phyloP scores from a whole-genome alignment of 257 asterid genomes.

The Mitragyna speciosa region DNA sequence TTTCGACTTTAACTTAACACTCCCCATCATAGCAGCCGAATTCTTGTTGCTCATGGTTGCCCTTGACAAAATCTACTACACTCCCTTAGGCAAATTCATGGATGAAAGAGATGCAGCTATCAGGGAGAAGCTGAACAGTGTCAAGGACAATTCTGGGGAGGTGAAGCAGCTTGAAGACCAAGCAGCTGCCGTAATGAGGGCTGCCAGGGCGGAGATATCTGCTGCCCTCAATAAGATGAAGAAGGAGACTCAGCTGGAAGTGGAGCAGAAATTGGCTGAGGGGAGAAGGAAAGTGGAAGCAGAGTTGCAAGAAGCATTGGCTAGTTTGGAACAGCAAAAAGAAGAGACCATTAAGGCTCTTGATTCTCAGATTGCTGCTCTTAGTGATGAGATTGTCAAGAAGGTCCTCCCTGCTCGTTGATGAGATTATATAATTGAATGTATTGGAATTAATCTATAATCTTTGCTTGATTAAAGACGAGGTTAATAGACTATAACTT shows the following conservation, averaged over 20 bases:
- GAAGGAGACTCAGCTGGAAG: conserved; percentile 86
- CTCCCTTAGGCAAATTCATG: conserved; percentile 88
- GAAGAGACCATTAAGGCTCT: conserved; percentile 73
- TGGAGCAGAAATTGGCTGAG: conserved; percentile 72
- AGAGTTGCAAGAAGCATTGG: conserved; percentile 82
- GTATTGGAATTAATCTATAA: neutral
- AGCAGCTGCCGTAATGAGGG: conserved; percentile 75
- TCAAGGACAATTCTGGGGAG: conserved; percentile 81
- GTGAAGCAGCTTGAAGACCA: conserved; percentile 86
- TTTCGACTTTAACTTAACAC: conserved; percentile 85
- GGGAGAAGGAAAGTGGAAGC: conserved; percentile 83
- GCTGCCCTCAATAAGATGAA: conserved; percentile 90
- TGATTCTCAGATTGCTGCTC: conserved; percentile 77
- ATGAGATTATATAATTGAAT: conserved; percentile 10
- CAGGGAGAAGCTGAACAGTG: conserved; percentile 68
- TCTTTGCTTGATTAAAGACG: neutral
- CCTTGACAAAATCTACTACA: conserved; percentile 78
- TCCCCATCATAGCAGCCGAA: conserved; percentile 72
- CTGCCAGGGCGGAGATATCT: conserved; percentile 91
- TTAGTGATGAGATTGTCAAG: conserved; percentile 85
- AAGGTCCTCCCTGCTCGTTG: conserved; percentile 79
- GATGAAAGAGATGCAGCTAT: conserved; percentile 83
- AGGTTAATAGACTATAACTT: neutral
- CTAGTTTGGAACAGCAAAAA: conserved; percentile 66
- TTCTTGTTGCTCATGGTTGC: conserved; percentile 87